Evolutionary conservation across 768 basidiomycete genomes (phyloP).

Genomic region (Filobasidium floriforme): DNA sequence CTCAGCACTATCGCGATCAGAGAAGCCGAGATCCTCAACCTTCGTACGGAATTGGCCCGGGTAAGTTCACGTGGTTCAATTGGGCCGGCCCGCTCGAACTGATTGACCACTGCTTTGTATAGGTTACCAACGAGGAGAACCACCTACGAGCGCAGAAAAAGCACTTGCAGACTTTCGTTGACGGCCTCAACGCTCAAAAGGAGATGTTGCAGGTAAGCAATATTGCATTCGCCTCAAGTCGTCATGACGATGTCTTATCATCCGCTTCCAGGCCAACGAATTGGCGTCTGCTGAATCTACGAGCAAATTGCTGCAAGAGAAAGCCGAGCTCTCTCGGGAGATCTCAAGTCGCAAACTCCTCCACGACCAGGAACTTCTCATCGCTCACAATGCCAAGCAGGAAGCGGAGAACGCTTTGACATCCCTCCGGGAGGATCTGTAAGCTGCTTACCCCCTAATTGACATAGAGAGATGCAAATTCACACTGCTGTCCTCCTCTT

Average conservation of each 20-base stretch:
- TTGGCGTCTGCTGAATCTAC: constrained; percentile 9
- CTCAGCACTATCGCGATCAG: constrained; percentile 14
- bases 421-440: constrained; percentile 12
- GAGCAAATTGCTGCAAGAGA: constrained; percentile 11
- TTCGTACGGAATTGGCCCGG: constrained; percentile 9
- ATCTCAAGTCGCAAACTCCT: constrained; percentile 14
- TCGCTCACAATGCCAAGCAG: constrained; percentile 11
- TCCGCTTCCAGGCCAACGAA: constrained; percentile 4
- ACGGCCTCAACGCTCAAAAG: constrained; percentile 16
- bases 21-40: constrained; percentile 14
- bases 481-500: not conserved
- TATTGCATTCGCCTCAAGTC: not conserved
- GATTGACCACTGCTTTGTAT: not conserved
- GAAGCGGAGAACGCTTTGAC: constrained; percentile 8
- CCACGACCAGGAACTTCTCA: constrained; percentile 13
- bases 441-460: not conserved
- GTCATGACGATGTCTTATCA: not conserved
- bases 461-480: not conserved
- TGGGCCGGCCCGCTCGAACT: not conserved
- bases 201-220: constrained; percentile 5
- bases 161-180: constrained; percentile 10
- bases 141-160: constrained; percentile 10
- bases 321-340: constrained; percentile 14
- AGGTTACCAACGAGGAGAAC: constrained; percentile 10
- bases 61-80: not conserved